phyloP scores from a whole-genome alignment of 202 grass and related monocot genomes.

The Zoysia matrella region DNA sequence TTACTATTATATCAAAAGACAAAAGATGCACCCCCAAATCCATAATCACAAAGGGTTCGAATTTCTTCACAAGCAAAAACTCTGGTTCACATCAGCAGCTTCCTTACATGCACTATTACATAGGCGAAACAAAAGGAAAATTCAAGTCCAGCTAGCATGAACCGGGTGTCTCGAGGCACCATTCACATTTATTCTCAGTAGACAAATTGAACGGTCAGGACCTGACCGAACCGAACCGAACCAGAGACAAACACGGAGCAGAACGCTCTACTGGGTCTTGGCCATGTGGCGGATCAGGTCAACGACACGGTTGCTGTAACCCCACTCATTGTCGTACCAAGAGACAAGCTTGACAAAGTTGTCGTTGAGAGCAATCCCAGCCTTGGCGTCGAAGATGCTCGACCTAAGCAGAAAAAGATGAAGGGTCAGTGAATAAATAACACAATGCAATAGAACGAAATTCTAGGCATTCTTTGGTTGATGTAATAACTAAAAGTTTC shows the following conservation, averaged over 20 bases:
- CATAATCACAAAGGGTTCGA: conserved; percentile 10
- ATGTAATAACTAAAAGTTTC: too few relatives aligned
- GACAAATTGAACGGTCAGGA: conserved; percentile 15
- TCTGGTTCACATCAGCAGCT: conserved; percentile 24
- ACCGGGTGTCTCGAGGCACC: background rate
- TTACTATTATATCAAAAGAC: background rate
- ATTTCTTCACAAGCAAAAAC: conserved; percentile 44
- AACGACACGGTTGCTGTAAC: too few relatives aligned
- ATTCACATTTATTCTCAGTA: conserved; percentile 1
- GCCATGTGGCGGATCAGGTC: too few relatives aligned
- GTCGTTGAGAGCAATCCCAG: conserved; percentile 83
- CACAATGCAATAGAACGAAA: background rate
- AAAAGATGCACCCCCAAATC: background rate
- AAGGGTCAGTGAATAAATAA: background rate
- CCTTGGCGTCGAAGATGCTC: conserved; percentile 92
- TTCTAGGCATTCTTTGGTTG: background rate
- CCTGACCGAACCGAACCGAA: background rate
- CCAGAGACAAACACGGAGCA: background rate
- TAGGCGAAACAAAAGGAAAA: conserved; percentile 25
- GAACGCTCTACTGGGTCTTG: too few relatives aligned
- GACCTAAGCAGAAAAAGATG: conserved; percentile 47
- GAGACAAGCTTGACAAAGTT: conserved; percentile 74
- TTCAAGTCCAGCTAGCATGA: conserved; percentile 37
- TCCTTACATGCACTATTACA: conserved; percentile 28
- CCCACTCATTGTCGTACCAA: too few relatives aligned